These are phyloP conservation scores for Chaetomiaceae sp. DNA, from an alignment of 2,329 filamentous ascomycete genomes.

Conservation along the genomic window DNA sequence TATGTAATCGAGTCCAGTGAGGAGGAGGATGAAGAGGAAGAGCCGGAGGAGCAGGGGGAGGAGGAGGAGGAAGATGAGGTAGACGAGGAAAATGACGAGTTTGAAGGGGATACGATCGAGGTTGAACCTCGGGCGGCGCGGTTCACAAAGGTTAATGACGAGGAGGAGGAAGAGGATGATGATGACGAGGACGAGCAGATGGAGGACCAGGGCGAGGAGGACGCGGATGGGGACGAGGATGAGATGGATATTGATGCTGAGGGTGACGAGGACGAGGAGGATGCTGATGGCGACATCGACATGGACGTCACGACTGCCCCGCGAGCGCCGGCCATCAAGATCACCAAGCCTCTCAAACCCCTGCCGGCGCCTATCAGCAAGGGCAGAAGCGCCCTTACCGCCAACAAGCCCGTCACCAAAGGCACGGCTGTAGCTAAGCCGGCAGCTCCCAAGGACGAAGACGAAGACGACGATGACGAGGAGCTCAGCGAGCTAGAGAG, in stretches of 20 bases:
- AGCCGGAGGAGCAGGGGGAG: conserved; percentile 27
- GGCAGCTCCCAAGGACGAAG: conserved; percentile 21
- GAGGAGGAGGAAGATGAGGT: conserved; percentile 29
- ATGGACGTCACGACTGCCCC: conserved; percentile 37
- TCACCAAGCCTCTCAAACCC: conserved; percentile 42
- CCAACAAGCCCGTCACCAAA: conserved; percentile 12
- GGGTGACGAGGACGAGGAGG: conserved; percentile 33
- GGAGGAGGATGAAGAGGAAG: conserved; percentile 37
- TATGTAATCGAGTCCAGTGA: conserved; percentile 53
- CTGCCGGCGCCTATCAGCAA: conserved; percentile 31
- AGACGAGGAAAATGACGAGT: conserved; percentile 26
- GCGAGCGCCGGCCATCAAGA: conserved; percentile 44
- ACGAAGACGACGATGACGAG: conserved; percentile 49
- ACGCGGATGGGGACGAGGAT: conserved; percentile 22
- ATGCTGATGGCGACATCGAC: conserved; percentile 49
- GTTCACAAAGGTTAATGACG: conserved; percentile 31
- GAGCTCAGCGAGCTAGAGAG: conserved; percentile 55
- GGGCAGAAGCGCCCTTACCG: conserved; percentile 28
- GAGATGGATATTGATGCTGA: conserved; percentile 32
- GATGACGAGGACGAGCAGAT: conserved; percentile 28
- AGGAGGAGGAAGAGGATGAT: conserved; percentile 40
- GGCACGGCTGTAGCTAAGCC: conserved; percentile 20
- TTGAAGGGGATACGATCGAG: conserved; percentile 29
- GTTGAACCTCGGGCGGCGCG: conserved; percentile 25
- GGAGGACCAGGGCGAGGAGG: conserved; percentile 25